Base-by-base conservation (phyloP, 768 basidiomycete species). In the Leucosporidium creatinivorum region DNA sequence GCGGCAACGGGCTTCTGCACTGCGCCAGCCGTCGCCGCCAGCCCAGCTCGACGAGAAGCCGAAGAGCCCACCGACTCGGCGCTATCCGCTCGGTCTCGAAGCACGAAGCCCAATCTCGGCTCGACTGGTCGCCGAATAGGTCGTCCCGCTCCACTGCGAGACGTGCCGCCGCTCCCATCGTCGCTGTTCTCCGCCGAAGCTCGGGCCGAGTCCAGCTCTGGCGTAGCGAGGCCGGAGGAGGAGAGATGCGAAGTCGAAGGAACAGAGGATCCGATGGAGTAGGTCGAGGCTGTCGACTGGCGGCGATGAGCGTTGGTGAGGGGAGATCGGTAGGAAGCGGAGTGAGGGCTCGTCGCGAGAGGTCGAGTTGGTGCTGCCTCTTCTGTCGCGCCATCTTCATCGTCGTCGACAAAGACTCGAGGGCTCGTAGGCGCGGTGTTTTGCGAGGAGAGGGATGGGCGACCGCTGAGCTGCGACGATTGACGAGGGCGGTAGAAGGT, bases 401-500 rank as follows among this genome's bases (percentile, higher is more conserved):
- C 68, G 48, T 57, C 63, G 28, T 68, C 67, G 47, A 58, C 12
- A 18, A 28, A 55, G 28, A 68, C 59, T 4, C 44, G 59, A 4
- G 57, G 48, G 30, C 47, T 58, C 50, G 33, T 54, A 19, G 55
- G n/a, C 28, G 26, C 63, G 54, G 48, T 31, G 49, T n/a, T 33
- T 25, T 33, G 51, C 39, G 30, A 60, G 49, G 31, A 33, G 47
- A 6, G 36, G 23, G 26, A 33, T 58, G 39, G 48, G 31, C 49
- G 58, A 25, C 58, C 63, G 54, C 54, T 63, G 31, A 70, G 62
- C 66, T 66, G 64, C 56, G 62, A 63, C 50, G 66, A 65, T 63
- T 66, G 68, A 8, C 66, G 48, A 4, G 68, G 70, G 28, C 72
- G 62, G 65, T 71, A 73, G 28, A 73, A 68, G 15, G 66, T 66